These are phyloP conservation scores for Sambucus nigra DNA, from an alignment of 129 eudicot genomes.

Conservation along the genomic window DNA sequence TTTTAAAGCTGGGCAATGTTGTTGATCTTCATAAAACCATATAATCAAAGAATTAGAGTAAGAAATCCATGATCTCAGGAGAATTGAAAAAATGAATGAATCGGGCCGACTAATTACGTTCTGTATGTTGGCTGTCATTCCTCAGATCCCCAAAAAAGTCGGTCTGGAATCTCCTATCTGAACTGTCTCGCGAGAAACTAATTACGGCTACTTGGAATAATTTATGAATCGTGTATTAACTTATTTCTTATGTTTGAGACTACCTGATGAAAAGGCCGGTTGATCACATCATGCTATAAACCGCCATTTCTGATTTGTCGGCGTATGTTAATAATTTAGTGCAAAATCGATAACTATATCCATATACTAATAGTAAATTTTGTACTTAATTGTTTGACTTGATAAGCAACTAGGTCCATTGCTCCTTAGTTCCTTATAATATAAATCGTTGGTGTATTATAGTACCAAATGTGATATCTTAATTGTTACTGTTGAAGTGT, in stretches of 20 bases:
- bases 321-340: slow-evolving; percentile 5
- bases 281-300: not conserved
- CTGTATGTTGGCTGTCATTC: slow-evolving; percentile 17
- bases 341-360: not conserved
- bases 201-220: slow-evolving; percentile 9
- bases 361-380: not conserved
- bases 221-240: not conserved
- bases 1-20: too few relatives aligned
- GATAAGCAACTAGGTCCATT: slow-evolving; percentile 7
- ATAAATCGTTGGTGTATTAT: not conserved
- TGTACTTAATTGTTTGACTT: slow-evolving; percentile 1
- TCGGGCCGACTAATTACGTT: not conserved
- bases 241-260: slow-evolving; percentile 1
- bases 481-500: slow-evolving; percentile 4
- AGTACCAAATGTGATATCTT: not conserved
- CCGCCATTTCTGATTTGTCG: slow-evolving; percentile 19
- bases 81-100: not conserved
- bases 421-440: not conserved
- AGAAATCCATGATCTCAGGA: not conserved
- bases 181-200: slow-evolving; percentile 5
- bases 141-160: slow-evolving; percentile 12
- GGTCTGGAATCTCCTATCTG: not conserved
- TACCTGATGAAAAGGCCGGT: not conserved
- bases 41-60: too few relatives aligned
- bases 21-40: too few relatives aligned